Evolutionary conservation across 495 filamentous ascomycete species (phyloP), one percentile per base, ranked within the genome.

Genomic region (Podospora conica): DNA sequence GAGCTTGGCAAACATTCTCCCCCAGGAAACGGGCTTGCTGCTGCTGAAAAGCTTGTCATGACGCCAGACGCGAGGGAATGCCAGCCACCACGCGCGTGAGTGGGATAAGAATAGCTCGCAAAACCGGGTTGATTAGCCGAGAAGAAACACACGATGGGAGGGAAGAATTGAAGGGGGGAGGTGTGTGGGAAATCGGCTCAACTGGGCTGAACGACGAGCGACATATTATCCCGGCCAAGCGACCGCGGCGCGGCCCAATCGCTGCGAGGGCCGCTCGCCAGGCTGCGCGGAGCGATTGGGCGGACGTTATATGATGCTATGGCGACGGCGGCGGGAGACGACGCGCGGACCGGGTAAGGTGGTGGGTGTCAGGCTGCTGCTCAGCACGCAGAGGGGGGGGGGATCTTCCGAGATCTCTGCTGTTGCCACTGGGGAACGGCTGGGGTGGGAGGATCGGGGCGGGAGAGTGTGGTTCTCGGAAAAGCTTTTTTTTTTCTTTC

Each of bases 331-430:
- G 40, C 40, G 40, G 40, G 33, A 64, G n/a, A n/a, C n/a, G n/a
- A 64, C 61, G 53, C 63, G 63, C 53, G 57, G 54, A 58, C 63
- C 63, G 63, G 63, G 63, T 55, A 63, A 48, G 53, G 53, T 29
- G 33, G 40, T 21, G 40, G 25, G n/a, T n/a, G n/a, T n/a, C n/a
- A n/a, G n/a, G 60, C 10, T 18, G 59, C 18, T 61, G 53, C 61
- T 6, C 6, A 27, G 33, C 15, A 48, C 12, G 33, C 33, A 40
- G n/a, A n/a, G 33, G 4, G 33, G 0, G 6, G 18, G 40, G 29
- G 40, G n/a, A 48, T 48, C 40, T 48, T 48, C 40, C 40, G 40
- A 31, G 29, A 31, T 31, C 10, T 9, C 10, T 31, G 54, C n/a
- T n/a, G n/a, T n/a, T n/a, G 54, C 54, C 54, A 55, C 20, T 20